phyloP scores from a whole-genome alignment of 352 stramenopile species.

The Pythium biforme region DNA sequence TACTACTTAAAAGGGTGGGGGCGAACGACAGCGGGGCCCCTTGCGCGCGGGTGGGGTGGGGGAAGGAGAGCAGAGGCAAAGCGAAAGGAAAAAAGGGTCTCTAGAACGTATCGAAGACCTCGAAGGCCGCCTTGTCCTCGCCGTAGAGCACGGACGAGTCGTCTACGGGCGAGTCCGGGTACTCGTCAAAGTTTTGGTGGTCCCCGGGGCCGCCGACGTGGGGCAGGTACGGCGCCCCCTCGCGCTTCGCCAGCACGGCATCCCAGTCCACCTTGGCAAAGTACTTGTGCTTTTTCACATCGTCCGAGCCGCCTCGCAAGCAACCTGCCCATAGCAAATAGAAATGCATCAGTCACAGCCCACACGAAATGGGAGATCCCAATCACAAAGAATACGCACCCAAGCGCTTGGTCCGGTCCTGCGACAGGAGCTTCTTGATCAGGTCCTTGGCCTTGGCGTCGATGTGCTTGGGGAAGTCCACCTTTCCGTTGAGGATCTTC shows the following conservation, averaged over 20 bases:
- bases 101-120: conserved; percentile 88
- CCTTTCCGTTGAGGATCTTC: conserved; percentile 90
- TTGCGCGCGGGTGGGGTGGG: background rate
- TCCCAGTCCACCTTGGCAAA: conserved; percentile 88
- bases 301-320: conserved; percentile 85
- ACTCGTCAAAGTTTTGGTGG: conserved; percentile 93
- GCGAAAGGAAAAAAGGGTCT: background rate
- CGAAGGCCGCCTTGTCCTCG: conserved; percentile 81
- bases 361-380: background rate
- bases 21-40: background rate
- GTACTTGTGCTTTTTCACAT: conserved; percentile 94
- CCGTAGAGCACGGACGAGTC: conserved; percentile 80
- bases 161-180: conserved; percentile 89
- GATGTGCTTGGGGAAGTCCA: conserved; percentile 90
- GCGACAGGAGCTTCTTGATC: conserved; percentile 90
- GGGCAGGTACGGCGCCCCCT: conserved; percentile 83
- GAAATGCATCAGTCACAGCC: background rate
- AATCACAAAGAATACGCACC: conserved; percentile 36
- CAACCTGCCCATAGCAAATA: conserved; percentile 53
- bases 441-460: conserved; percentile 89
- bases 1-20: conserved; percentile 3
- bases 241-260: conserved; percentile 64
- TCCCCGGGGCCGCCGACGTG: conserved; percentile 81
- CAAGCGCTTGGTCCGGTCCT: conserved; percentile 88
- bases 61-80: background rate